Evolutionary conservation across 768 basidiomycete genomes (phyloP).

Genomic region (Podaxis pistillaris): DNA sequence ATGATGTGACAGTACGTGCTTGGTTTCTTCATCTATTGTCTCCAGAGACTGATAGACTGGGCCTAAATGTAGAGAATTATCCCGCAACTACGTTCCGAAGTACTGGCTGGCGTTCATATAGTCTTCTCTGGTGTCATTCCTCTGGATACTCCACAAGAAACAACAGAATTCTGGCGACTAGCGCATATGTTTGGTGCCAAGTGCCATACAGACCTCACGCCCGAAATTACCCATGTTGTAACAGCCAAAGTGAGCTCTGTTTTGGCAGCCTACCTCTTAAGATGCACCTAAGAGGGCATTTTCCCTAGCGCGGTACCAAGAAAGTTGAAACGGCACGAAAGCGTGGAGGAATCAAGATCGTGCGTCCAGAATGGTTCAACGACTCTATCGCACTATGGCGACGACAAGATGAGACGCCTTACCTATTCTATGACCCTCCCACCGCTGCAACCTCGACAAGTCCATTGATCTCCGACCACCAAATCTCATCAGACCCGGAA

Average conservation of each 20-base stretch:
- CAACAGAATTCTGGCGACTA: conserved; percentile 81
- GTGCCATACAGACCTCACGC: conserved; percentile 67
- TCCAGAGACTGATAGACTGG: neutral
- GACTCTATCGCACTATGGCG: conserved; percentile 89
- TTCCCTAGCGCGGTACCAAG: conserved; percentile 73
- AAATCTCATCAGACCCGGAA: conserved; percentile 66
- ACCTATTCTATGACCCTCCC: conserved; percentile 65
- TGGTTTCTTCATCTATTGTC: conserved; percentile 1
- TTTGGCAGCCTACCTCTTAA: neutral
- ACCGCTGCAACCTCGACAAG: conserved; percentile 24
- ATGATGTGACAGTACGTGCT: conserved; percentile 78
- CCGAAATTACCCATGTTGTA: conserved; percentile 83
- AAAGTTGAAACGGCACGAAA: conserved; percentile 86
- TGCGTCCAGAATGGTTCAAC: conserved; percentile 87
- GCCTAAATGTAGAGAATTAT: conserved; percentile 69
- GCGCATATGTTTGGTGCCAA: conserved; percentile 88
- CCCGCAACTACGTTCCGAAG: conserved; percentile 69
- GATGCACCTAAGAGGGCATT: conserved; percentile 1
- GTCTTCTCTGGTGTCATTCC: conserved; percentile 96
- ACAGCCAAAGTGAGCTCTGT: conserved; percentile 68
- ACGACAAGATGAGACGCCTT: conserved; percentile 74
- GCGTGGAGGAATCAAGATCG: conserved; percentile 77
- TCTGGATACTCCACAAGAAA: conserved; percentile 76
- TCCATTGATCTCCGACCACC: conserved; percentile 23
- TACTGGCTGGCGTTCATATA: conserved; percentile 77